Percentiles rank a stretch among this genome's conserved stretches.
Conservation (phyloP, 192 early-diverging fungal genomes). For the Coemansia sp. region DNA sequence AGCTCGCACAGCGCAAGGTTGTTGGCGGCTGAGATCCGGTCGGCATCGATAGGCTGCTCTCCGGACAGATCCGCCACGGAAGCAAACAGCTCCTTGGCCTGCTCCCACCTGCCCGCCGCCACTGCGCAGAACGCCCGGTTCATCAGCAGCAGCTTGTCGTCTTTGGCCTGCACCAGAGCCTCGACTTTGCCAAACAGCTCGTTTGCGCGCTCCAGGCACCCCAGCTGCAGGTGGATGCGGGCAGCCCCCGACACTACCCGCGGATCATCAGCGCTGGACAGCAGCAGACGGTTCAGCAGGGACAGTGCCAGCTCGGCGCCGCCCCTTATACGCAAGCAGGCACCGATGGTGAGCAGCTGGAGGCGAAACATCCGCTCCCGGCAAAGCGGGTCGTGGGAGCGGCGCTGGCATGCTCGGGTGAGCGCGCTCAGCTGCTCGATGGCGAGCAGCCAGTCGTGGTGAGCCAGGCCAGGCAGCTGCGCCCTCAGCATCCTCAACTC, state of each 20-base stretch:
- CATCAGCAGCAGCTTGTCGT: slow-evolving; percentile 25
- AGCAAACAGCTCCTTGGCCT: slow-evolving; percentile 25
- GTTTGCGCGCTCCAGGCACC: slow-evolving; percentile 24
- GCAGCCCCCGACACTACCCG: slow-evolving; percentile 31
- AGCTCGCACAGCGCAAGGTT: slow-evolving; percentile 44
- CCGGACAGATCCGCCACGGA: background rate
- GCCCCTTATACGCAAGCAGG: slow-evolving; percentile 18
- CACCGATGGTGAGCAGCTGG: slow-evolving; percentile 14
- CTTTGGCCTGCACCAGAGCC: background rate
- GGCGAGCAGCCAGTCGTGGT: slow-evolving; percentile 6
- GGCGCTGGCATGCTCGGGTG: slow-evolving; percentile 22
- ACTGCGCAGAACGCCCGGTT: slow-evolving; percentile 44
- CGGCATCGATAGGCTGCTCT: background rate
- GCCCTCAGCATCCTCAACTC: slow-evolving; percentile 42
- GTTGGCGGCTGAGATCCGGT: slow-evolving; percentile 28
- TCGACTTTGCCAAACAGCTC: slow-evolving; percentile 23
- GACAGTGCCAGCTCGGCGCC: slow-evolving; percentile 6
- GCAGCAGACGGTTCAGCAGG: slow-evolving; percentile 6
- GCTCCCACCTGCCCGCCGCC: slow-evolving; percentile 33
- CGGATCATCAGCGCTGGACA: slow-evolving; percentile 9
- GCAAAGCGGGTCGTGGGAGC: slow-evolving; percentile 1
- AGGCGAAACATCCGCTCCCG: slow-evolving; percentile 21
- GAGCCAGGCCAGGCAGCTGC: slow-evolving; percentile 14
- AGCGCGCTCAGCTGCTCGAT: slow-evolving; percentile 27
- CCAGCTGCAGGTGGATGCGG: slow-evolving; percentile 40